Percentiles rank a stretch among this genome's conserved stretches.
Evolutionary conservation across 1,284 basidiomycete genomes (phyloP).

Genomic region (Rhodotorula sp.): DNA sequence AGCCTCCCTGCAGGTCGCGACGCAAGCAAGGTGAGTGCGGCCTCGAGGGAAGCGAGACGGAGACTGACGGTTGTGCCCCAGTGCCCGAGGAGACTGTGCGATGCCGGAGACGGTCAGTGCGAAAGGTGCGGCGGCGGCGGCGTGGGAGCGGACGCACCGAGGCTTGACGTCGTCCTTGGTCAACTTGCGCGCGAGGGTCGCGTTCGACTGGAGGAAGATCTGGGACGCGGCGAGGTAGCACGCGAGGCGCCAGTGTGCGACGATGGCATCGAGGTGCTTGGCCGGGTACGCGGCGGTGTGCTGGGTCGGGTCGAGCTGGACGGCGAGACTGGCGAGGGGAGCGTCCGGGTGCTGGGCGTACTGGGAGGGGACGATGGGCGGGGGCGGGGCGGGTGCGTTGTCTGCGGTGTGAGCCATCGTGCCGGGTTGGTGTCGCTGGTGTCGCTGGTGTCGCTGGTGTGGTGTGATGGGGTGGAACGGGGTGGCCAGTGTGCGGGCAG

Average conservation of each 20-base stretch:
- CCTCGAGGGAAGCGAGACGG: no score
- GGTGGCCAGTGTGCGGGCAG: no score
- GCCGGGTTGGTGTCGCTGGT: no score
- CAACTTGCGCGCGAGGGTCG: constrained; percentile 51
- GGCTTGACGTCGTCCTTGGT: constrained; percentile 43
- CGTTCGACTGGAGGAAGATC: constrained; percentile 75
- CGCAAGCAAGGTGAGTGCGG: no score
- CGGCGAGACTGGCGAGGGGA: constrained; percentile 47
- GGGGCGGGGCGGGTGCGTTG: constrained; percentile 23
- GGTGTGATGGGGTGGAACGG: no score
- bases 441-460: no score
- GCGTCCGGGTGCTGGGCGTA: constrained; percentile 7
- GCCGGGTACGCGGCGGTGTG: constrained; percentile 33
- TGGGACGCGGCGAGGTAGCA: constrained; percentile 46
- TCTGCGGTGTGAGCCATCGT: constrained; percentile 13
- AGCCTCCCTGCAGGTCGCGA: no score
- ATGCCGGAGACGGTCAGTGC: not conserved
- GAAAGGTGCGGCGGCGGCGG: no score
- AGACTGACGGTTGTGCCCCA: constrained; percentile 60
- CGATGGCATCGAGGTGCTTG: constrained; percentile 50
- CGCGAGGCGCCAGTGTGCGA: constrained; percentile 51
- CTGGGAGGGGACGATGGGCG: constrained; percentile 22
- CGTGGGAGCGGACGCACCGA: constrained; percentile 8
- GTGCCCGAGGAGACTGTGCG: constrained; percentile 61
- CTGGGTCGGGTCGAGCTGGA: constrained; percentile 47